Evolutionary conservation across 2,329 filamentous ascomycete genomes (phyloP), one percentile per base, ranked within the genome.

Genomic region (Cladophialophora psammophila): DNA sequence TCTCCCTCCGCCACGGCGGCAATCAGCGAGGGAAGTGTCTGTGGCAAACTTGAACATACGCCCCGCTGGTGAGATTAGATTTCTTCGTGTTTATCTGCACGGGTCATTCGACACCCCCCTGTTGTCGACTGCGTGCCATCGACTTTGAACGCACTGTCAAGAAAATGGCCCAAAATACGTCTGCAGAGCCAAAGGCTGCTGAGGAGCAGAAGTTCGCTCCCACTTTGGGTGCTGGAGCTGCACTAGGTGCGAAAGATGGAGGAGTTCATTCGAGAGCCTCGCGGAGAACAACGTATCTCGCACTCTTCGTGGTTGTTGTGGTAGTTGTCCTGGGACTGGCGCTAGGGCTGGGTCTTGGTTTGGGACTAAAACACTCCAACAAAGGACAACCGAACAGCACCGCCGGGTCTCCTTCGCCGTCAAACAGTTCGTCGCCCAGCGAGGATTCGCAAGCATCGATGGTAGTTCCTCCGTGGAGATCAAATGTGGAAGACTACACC

Each of bases 401-500:
- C 10, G n/a, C 61, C 13, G 36, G 32, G 1, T 12, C 61, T 8
- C 52, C 61, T 2, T 48, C 53, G 54, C 40, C 52, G 10, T 63
- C 53, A 15, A 63, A 15, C 53, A 36, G 38, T 57, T 38, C 36
- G 61, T 57, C 12, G 20, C 54, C 53, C 20, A 31, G 5, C 20
- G 61, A 52, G 45, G 40, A 48, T 12, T 63, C 36, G 18, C 53
- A 63, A n/a, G 61, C 61, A 26, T 63, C 53, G 13, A 20, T 57
- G 4, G 35, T 31, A 9, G 32, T 63, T 40, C 40, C 61, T 20
- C 31, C 38, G 35, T 52, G 38, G 54, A 36, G 61, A 32, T 56
- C 61, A 34, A 63, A 63, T 32, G 53, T 63, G 26, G 61, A 79
- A 0, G 85, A 88, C 58, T 90, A 91, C 67, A 75, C 88, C 3